These are phyloP conservation scores for Apiospora kogelbergensis DNA, from an alignment of 2,329 filamentous ascomycete species.

Conservation along the genomic window DNA sequence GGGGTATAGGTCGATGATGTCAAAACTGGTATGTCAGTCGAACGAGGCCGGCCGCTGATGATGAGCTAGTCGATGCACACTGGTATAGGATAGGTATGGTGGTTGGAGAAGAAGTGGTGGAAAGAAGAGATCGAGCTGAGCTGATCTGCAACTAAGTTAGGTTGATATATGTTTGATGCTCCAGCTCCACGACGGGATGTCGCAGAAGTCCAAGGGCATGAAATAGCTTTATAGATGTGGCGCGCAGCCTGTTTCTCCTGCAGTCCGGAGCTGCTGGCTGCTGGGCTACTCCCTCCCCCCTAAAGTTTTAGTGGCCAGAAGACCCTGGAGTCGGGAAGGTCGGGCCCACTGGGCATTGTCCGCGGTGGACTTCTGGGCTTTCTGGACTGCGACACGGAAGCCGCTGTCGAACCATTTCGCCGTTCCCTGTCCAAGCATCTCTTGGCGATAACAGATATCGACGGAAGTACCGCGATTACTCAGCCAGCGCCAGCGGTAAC, in stretches of 20 bases:
- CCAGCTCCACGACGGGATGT: not conserved
- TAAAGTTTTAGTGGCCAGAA: not conserved
- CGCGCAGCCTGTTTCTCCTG: not conserved
- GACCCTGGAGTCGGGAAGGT: not conserved
- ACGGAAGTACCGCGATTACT: not conserved
- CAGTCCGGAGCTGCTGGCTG: not conserved
- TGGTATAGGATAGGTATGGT: not conserved
- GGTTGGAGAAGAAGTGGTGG: not conserved
- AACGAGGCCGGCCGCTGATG: not conserved
- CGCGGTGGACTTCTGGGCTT: too few species aligned
- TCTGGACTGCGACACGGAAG: not conserved
- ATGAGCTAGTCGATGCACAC: not conserved
- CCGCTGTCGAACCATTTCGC: slow-evolving; percentile 3
- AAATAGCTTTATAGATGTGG: slow-evolving; percentile 6
- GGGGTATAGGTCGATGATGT: not conserved
- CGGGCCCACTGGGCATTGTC: not conserved
- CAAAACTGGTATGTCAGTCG: not conserved
- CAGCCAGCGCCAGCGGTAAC: not conserved
- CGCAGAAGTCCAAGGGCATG: slow-evolving; percentile 2
- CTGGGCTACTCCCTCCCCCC: slow-evolving; percentile 1
- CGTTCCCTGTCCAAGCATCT: not conserved
- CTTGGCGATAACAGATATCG: not conserved
- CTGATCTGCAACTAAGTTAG: not conserved
- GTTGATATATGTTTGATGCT: not conserved
- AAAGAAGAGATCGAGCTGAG: not conserved